These are phyloP conservation scores for Erigeron canadensis DNA, from an alignment of 129 eudicot species.

Conservation along the genomic window DNA sequence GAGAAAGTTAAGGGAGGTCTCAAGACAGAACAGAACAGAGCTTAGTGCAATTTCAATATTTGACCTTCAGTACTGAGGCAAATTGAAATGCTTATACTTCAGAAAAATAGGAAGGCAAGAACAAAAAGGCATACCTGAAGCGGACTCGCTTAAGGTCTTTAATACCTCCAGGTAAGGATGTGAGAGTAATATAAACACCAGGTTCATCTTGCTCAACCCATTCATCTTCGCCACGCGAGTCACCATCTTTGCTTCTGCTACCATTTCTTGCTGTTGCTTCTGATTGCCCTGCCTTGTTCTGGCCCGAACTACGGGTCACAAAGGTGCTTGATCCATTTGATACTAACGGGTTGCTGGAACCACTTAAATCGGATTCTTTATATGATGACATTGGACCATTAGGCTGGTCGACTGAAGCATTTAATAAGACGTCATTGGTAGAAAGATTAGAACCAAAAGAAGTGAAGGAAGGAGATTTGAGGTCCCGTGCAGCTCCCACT, in stretches of 20 bases:
- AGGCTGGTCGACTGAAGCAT: conserved; percentile 43
- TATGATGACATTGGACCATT: conserved; percentile 41
- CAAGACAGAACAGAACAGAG: neutral
- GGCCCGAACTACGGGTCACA: conserved; percentile 47
- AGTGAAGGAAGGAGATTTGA: conserved; percentile 56
- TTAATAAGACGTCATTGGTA: conserved; percentile 41
- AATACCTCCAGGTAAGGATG: conserved; percentile 80
- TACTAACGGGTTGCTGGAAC: conserved; percentile 42
- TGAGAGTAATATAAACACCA: conserved; percentile 86
- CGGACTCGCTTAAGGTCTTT: conserved; percentile 93
- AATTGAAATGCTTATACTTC: neutral
- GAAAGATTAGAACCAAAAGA: conserved; percentile 47
- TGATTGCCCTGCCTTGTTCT: conserved; percentile 42
- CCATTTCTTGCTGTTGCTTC: conserved; percentile 62
- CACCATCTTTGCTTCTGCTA: conserved; percentile 53
- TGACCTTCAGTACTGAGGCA: neutral
- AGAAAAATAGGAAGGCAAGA: neutral
- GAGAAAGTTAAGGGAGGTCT: neutral
- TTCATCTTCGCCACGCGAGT: conserved; percentile 61
- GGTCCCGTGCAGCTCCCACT: conserved; percentile 68
- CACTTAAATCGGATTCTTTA: conserved; percentile 54
- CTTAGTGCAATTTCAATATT: neutral
- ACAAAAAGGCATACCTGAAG: conserved; percentile 59
- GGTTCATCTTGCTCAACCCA: conserved; percentile 99
- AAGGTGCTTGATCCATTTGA: conserved; percentile 50